Percentiles rank a stretch among this genome's conserved stretches.
Evolutionary conservation across 176 grass and related monocot species (phyloP).

Genomic region (Carex parvula): DNA sequence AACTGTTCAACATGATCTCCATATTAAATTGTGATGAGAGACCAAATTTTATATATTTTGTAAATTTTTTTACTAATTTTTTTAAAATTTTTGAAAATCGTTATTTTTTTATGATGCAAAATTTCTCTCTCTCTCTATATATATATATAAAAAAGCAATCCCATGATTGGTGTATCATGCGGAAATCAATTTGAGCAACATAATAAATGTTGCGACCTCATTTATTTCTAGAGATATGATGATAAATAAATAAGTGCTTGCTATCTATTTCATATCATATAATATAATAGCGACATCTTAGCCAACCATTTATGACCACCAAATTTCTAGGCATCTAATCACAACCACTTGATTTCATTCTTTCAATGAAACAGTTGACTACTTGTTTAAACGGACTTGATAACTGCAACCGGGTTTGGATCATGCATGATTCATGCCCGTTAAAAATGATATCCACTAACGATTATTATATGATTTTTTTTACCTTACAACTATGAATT

Average conservation of each 20-base stretch:
- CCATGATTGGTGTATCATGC: no score
- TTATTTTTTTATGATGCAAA: no score
- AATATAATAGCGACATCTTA: not conserved
- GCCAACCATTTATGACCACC: constrained; percentile 16
- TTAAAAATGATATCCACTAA: not conserved
- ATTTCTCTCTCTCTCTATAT: no score
- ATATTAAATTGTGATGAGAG: no score
- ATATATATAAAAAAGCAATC: no score
- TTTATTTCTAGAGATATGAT: not conserved
- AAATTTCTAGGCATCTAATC: not conserved
- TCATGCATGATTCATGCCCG: not conserved
- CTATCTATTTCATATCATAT: not conserved
- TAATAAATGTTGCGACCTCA: not conserved
- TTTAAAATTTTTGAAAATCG: no score
- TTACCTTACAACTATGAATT: no score
- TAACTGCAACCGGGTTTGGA: not conserved
- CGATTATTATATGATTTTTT: no score
- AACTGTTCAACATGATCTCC: no score
- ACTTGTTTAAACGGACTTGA: not conserved
- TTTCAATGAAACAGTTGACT: not conserved
- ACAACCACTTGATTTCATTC: not conserved
- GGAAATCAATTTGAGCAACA: not conserved
- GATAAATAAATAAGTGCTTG: not conserved
- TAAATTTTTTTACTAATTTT: no score
- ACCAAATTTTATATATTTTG: no score